Base-by-base conservation (phyloP, 1,139 yeast species). In the Kodamaea sp. region DNA sequence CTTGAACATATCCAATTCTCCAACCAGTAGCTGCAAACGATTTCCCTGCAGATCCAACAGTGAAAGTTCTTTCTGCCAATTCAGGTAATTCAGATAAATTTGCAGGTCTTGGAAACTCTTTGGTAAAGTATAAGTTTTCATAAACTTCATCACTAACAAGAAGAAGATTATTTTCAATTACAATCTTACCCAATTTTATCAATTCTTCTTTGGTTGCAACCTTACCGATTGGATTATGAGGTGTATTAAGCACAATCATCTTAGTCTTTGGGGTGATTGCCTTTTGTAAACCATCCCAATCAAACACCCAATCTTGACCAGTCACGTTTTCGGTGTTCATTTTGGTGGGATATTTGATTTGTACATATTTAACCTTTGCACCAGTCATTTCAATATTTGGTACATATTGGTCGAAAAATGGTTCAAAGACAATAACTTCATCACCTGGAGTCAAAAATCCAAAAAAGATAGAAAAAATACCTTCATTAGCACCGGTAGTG, bases 21-120 rank as follows among this genome's bases (percentile, higher is more conserved):
- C 97, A 92, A 40, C 98, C 98, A 23, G 98, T 92, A 31, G 96
- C 96, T 23, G 96, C 95, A 67, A 92, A 92, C 0, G 96, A 82
- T 64, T 92, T 92, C 44, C 98, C 98, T 5, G 97, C 98, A 25
- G 96, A 87, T 0, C 97, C 97, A 12, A 92, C 95, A 6, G 97
- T 84, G 42, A 92, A 67, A 0, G 97, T 87, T 53, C 92, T 70
- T 40, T 79, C 78, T 24, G 79, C 82, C 45, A 89, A 76, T 54
- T 88, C 96, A 3, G 90, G 89, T 42, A 71, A 63, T n/a, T 44
- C 39, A 5, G 81, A 69, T 41, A 92, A 66, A 2, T 86, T 78
- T 2, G 97, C 96, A 37, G 95, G 85, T 55, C 97, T 77, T 6
- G 90, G 81, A 64, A 90, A 89, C 2, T 63, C 63, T 6, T 72